A percentile compares a stretch with the other conserved stretches of the same genome.
Conservation (phyloP, 768 basidiomycete species). For the Lyophyllum atratum region DNA sequence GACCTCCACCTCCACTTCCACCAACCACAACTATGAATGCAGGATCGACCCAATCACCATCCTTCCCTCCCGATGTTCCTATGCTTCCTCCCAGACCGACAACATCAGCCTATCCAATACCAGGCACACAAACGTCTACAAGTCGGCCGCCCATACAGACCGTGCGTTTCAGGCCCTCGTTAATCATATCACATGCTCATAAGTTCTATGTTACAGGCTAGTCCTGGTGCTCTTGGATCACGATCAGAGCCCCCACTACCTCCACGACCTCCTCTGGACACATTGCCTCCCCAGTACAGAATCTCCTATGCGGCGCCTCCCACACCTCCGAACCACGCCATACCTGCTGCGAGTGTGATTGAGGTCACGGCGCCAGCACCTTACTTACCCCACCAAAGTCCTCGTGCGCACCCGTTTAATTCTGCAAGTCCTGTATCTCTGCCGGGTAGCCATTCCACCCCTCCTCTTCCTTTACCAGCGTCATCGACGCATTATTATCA, state of each 20-base stretch:
- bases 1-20: constrained; percentile 38
- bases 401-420: not conserved
- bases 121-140: not conserved
- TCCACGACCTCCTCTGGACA: constrained; percentile 7
- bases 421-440: constrained; percentile 11
- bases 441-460: constrained; percentile 11
- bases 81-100: constrained; percentile 36
- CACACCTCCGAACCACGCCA: constrained; percentile 7
- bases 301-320: constrained; percentile 5
- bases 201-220: not conserved
- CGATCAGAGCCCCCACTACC: constrained; percentile 6
- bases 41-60: constrained; percentile 20
- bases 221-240: not conserved
- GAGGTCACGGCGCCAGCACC: not conserved
- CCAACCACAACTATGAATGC: constrained; percentile 16
- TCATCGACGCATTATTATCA: not conserved
- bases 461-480: constrained; percentile 5
- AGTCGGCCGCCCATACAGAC: constrained; percentile 2
- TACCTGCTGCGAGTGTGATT: not conserved
- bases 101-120: constrained; percentile 10
- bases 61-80: constrained; percentile 25
- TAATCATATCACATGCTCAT: constrained; percentile 3
- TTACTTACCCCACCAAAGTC: not conserved
- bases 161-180: constrained; percentile 7
- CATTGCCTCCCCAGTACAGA: constrained; percentile 15